Base-by-base conservation (phyloP, 805 yeast genomes). In the Pichia phayaonensis region DNA sequence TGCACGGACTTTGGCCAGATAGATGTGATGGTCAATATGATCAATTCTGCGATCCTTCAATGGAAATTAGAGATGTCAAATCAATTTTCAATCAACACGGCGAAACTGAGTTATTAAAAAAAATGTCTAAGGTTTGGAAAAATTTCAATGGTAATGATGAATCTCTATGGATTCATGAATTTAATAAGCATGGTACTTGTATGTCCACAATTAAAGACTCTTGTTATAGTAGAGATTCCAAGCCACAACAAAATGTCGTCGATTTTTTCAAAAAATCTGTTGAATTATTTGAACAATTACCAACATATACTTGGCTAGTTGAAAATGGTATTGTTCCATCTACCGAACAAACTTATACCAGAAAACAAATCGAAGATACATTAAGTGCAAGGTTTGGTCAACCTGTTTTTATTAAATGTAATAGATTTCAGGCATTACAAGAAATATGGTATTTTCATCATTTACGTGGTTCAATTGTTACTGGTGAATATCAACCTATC, bases 161-260 rank as follows among this genome's bases (percentile, higher is more conserved):
- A 51, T 63, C 74, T 7, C 70, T 90, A 46, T 90, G 98, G 98
- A 74, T 77, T 36, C 97, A 90, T 67, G 97, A 90, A 67, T 90
- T 79, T 74, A 90, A 90, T 71, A 90, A 90, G 65, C 98, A 90
- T 64, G 97, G 90, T 23, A 89, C 96, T 11, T 90, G 97, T 68
- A 82, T 90, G 75, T 79, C 83, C 45, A 89, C 97, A 1, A 71
- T 90, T 44, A 79, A 75, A 50, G 86, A 94, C 3, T 58, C 65
- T 5, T 90, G 98, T 65, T 90, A 89, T 66, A 68, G 55, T 21
- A 13, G 48, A 1, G 49, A 55, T 21, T 64, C 63, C 51, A 58
- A 61, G 23, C 48, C 63, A 16, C 58, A 66, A 52, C 70, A 67
- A 50, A 73, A 74, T 46, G 90, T 86, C 27, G 81, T 79, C 51